Evolutionary conservation across 176 grass and related monocot species (phyloP).

Genomic region (Avena sativa): DNA sequence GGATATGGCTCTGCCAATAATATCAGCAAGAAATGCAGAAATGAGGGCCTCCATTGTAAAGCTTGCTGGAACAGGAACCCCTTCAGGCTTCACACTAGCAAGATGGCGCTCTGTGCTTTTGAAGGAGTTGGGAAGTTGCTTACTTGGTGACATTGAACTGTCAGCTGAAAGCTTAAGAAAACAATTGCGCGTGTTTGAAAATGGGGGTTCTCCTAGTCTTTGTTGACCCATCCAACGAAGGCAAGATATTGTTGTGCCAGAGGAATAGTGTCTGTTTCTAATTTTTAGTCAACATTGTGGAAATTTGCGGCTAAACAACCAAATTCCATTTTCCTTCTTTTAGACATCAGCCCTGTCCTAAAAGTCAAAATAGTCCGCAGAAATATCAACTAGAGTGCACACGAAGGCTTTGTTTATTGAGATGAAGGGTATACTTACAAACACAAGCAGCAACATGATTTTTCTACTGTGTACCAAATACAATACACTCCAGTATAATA

Average conservation of each 20-base stretch:
- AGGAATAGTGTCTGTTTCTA: neutral
- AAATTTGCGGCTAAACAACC: neutral
- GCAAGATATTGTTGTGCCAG: neutral
- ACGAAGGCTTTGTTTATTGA: neutral
- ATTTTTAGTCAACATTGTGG: neutral
- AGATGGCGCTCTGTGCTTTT: neutral
- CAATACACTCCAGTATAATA: neutral
- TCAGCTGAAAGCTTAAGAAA: neutral
- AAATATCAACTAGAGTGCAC: neutral
- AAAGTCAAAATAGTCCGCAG: neutral
- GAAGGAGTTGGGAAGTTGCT: neutral
- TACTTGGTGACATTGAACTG: neutral
- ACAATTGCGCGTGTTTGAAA: neutral
- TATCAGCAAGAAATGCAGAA: neutral
- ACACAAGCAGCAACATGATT: neutral
- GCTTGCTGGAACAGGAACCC: neutral
- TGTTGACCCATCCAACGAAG: neutral
- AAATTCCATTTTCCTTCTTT: neutral
- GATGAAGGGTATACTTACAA: neutral
- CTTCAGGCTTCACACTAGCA: neutral
- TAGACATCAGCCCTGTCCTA: neutral
- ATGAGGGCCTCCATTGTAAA: neutral
- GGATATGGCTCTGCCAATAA: neutral
- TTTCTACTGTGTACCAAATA: neutral
- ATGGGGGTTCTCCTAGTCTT: neutral